phyloP scores from a whole-genome alignment of 192 early-diverging fungal genomes.

The Coemansia sp. region DNA sequence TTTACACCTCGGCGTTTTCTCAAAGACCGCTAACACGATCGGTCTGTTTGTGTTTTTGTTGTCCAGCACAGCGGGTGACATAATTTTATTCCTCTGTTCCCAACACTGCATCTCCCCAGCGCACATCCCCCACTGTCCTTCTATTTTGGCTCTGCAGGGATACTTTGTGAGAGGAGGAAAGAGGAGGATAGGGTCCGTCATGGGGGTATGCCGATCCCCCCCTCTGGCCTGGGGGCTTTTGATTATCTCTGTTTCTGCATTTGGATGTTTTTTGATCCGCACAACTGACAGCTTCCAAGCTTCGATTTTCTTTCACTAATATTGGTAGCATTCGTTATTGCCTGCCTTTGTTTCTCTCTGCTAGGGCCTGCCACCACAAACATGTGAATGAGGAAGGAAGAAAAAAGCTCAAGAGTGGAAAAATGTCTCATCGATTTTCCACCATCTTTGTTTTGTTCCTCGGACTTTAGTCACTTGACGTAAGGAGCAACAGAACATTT shows the following conservation, averaged over 20 bases:
- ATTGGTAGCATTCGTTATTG: too few relatives aligned
- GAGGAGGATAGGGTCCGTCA: neutral
- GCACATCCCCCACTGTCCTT: slow-evolving; percentile 2
- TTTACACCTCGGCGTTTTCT: neutral
- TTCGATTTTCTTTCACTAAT: too few relatives aligned
- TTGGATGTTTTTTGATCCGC: slow-evolving; percentile 2
- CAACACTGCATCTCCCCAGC: slow-evolving; percentile 10
- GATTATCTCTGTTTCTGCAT: slow-evolving; percentile 7
- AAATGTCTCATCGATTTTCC: neutral
- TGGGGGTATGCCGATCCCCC: slow-evolving; percentile 4
- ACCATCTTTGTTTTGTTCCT: neutral
- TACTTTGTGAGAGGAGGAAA: neutral
- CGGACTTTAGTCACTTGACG: neutral
- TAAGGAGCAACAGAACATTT: neutral
- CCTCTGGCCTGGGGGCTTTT: neutral
- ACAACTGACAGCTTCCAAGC: neutral
- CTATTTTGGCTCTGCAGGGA: slow-evolving; percentile 9
- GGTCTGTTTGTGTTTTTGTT: slow-evolving; percentile 4
- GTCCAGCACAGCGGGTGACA: slow-evolving; percentile 22
- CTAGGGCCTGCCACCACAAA: too few relatives aligned
- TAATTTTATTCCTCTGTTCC: slow-evolving; percentile 18
- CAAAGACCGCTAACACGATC: slow-evolving; percentile 4
- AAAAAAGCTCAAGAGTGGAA: too few relatives aligned
- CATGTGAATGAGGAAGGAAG: too few relatives aligned
- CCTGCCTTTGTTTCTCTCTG: neutral